Percentiles rank a stretch among this genome's conserved stretches.
Evolutionary conservation across 73 alveolate species (phyloP).

Genomic region (Halteria grandinella): DNA sequence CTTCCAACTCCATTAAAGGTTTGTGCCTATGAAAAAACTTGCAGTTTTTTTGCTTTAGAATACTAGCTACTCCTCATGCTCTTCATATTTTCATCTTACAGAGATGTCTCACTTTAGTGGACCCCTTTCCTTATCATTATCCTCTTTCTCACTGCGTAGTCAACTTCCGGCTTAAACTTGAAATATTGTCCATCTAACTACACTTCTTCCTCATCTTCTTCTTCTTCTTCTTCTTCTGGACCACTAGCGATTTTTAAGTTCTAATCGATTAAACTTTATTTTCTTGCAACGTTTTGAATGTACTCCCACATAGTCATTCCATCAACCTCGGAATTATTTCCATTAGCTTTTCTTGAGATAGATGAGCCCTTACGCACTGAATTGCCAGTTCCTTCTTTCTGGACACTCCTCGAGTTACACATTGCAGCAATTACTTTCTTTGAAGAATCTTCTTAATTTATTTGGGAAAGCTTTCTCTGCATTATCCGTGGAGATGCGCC

Average conservation of each 20-base stretch:
- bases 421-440: not conserved
- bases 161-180: no score
- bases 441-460: not conserved
- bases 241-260: no score
- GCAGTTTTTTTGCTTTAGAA: constrained; percentile 22
- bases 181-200: not conserved
- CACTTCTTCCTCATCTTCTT: no score
- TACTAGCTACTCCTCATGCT: not conserved
- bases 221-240: no score
- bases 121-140: not conserved
- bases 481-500: not conserved
- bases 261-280: no score
- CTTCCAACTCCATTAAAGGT: not conserved
- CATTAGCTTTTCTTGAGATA: no score
- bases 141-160: not conserved
- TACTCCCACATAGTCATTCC: no score
- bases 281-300: no score
- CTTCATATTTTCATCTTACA: not conserved
- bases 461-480: not conserved
- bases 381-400: no score
- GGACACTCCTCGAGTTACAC: no score
- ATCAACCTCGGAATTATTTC: no score
- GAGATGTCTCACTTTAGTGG: not conserved
- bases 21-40: not conserved
- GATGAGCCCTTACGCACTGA: no score